Evolutionary conservation across 225 moss, liverwort and hornwort species (phyloP), one percentile per base, ranked within the genome.

Genomic region (Physcomitrellopsis africana): DNA sequence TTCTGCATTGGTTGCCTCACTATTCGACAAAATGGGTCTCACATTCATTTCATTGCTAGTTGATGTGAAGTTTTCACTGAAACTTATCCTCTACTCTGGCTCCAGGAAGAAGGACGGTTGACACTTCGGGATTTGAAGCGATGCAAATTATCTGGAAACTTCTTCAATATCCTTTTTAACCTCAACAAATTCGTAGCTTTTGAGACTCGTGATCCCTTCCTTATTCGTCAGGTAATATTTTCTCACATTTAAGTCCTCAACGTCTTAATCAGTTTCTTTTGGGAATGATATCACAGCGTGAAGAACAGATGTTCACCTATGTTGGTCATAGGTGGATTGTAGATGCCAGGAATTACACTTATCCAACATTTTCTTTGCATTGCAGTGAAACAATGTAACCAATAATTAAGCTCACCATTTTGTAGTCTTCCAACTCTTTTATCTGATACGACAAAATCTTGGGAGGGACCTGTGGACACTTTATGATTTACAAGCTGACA

Each of bases 101-200:
- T 79, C 79, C 91, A 99, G 97, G 95, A 93, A 81, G 93, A 92
- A 69, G 97, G 94, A 47, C 90, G 89, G 79, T 78, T 94, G 76
- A 93, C 91, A 18, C 93, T 94, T 52, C 97, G 94, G 55, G 97
- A 99, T 73, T 84, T 99, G 80, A 99, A 95, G 79, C 91, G 91
- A 51, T 99, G 97, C 93, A 94, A 99, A 67, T 82, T 99, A 60
- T 94, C 94, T 26, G 94, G 93, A 58, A 94, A 94, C 81, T 93
- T 99, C 72, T 99, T 99, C 85, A 94, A 99, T 65, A 94, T 94
- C 48, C 93, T 99, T 72, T 94, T 99, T 82, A 94, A 99, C 70
- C 84, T 94, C 67, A 99, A 95, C 92, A 99, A 95, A 80, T 99
- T 99, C 53, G 94, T 99, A 66, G 97, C 97, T 41, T 94, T 99